Percentiles rank a stretch among this genome's conserved stretches.
Evolutionary conservation across 306 rosid genomes (phyloP).

Genomic region (Prunus mume): DNA sequence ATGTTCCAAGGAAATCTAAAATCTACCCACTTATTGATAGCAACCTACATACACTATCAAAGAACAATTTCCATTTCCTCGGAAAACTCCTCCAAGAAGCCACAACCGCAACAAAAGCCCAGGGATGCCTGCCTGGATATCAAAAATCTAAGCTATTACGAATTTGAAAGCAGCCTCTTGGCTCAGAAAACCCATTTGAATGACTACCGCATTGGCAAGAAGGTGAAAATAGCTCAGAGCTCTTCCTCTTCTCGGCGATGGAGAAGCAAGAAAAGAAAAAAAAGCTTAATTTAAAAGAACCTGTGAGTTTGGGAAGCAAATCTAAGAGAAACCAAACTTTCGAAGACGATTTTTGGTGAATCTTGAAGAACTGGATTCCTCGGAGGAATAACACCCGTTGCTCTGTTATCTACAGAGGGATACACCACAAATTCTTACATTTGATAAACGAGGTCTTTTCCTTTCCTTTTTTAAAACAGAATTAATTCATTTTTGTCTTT

Average conservation of each 20-base stretch:
- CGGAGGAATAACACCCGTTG: constrained; percentile 27
- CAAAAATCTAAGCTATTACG: constrained; percentile 11
- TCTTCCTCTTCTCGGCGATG: constrained; percentile 11
- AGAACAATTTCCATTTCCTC: constrained; percentile 15
- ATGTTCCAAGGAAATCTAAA: neutral
- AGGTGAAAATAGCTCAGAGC: constrained; percentile 17
- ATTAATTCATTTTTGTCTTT: neutral
- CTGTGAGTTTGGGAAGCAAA: constrained; percentile 14
- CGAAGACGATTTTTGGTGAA: constrained; percentile 10
- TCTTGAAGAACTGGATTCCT: constrained; percentile 29
- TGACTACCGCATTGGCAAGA: constrained; percentile 3
- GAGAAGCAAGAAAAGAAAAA: neutral
- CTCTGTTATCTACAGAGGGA: constrained; percentile 35
- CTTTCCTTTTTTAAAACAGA: neutral
- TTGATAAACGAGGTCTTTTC: constrained; percentile 11
- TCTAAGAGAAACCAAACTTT: constrained; percentile 4
- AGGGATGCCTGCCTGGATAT: neutral
- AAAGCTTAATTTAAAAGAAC: constrained; percentile 19
- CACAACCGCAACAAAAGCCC: constrained; percentile 13
- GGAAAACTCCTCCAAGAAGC: neutral
- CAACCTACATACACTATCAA: constrained; percentile 2
- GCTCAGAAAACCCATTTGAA: constrained; percentile 25
- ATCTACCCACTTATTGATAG: constrained; percentile 13
- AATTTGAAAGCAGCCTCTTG: constrained; percentile 23
- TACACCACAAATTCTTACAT: constrained; percentile 10